Evolutionary conservation across 495 filamentous ascomycete genomes (phyloP).

Genomic region (Penicillium pancosmium): DNA sequence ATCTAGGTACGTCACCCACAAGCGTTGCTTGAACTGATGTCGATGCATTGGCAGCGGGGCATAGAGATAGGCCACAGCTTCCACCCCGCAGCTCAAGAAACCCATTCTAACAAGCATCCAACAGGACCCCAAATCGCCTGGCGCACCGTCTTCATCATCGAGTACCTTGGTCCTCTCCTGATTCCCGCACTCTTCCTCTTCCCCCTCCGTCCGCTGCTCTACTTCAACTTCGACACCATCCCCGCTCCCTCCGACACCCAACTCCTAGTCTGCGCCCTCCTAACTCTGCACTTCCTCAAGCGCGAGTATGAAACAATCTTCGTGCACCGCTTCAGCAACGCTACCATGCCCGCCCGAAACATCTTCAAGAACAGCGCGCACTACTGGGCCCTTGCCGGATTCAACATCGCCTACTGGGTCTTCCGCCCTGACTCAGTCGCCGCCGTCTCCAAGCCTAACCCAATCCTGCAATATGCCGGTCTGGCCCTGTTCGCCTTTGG

Average conservation of each 20-base stretch:
- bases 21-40: not conserved
- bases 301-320: slow-evolving; percentile 93
- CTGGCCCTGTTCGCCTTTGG: slow-evolving; percentile 71
- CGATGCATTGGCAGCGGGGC: not conserved
- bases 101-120: not conserved
- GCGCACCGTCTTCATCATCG: slow-evolving; percentile 91
- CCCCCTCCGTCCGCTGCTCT: slow-evolving; percentile 72
- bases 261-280: slow-evolving; percentile 67
- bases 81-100: not conserved
- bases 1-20: slow-evolving; percentile 67
- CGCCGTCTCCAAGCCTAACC: slow-evolving; percentile 46
- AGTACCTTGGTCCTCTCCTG: slow-evolving; percentile 93
- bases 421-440: slow-evolving; percentile 73
- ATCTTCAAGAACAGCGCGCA: slow-evolving; percentile 90
- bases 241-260: slow-evolving; percentile 64
- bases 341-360: slow-evolving; percentile 86
- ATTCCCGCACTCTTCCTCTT: slow-evolving; percentile 77
- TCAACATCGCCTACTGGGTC: slow-evolving; percentile 81
- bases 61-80: not conserved
- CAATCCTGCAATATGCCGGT: slow-evolving; percentile 59
- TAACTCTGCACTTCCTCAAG: slow-evolving; percentile 87
- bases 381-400: slow-evolving; percentile 84
- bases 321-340: slow-evolving; percentile 91
- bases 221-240: slow-evolving; percentile 58
- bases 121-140: slow-evolving; percentile 88